These are phyloP conservation scores for Pachysandra terminalis DNA, from an alignment of 164 flowering plant genomes.

Conservation along the genomic window DNA sequence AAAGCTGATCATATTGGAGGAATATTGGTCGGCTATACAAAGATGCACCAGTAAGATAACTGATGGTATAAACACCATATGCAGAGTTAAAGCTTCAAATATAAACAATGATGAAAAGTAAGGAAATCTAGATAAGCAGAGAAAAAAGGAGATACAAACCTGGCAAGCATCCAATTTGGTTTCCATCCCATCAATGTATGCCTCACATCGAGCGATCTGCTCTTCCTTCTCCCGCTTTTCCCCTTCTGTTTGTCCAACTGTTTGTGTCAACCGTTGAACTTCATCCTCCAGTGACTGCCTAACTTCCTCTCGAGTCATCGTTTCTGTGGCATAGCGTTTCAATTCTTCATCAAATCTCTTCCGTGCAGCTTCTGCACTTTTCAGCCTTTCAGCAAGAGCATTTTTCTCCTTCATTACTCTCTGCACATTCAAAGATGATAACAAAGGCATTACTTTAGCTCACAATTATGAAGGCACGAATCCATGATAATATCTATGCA, in stretches of 20 bases:
- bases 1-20: no score
- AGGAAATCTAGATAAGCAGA: no score
- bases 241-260: conserved; percentile 93
- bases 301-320: conserved; percentile 78
- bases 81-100: no score
- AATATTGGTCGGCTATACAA: no score
- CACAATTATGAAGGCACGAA: not conserved
- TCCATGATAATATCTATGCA: not conserved
- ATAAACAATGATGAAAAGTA: no score
- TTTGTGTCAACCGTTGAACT: conserved; percentile 76
- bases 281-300: conserved; percentile 93
- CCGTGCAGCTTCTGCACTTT: conserved; percentile 80
- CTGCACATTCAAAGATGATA: conserved; percentile 39
- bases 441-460: not conserved
- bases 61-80: no score
- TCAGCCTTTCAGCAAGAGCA: conserved; percentile 89
- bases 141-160: conserved; percentile 55
- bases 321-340: conserved; percentile 88
- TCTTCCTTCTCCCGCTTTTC: conserved; percentile 95
- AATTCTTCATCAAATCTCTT: conserved; percentile 92
- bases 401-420: conserved; percentile 94
- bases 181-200: conserved; percentile 91
- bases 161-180: conserved; percentile 83
- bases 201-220: conserved; percentile 92
- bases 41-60: no score